A percentile compares a stretch with the other conserved stretches of the same genome.
Evolutionary conservation across 306 rosid species (phyloP).

Genomic region (Gleditsia sinensis): DNA sequence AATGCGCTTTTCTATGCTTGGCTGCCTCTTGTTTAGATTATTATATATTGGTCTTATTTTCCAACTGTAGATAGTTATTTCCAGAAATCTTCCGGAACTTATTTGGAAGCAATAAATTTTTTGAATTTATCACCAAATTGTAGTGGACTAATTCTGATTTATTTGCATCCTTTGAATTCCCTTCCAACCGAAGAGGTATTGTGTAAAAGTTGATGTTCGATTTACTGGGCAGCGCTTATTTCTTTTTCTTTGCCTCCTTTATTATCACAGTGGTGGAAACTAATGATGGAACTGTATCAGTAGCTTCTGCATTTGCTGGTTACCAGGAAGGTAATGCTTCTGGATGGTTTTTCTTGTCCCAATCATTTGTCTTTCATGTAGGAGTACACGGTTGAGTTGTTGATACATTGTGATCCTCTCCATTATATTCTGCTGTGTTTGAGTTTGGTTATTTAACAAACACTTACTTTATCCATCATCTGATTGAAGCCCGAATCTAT

Average conservation of each 20-base stretch:
- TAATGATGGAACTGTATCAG: constrained; percentile 80
- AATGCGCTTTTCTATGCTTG: not conserved
- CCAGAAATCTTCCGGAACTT: constrained; percentile 9
- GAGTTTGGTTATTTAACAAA: not conserved
- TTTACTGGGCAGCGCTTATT: not conserved
- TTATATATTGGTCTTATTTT: constrained; percentile 13
- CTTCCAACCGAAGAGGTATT: not conserved
- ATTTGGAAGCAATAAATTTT: not conserved
- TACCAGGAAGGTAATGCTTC: constrained; percentile 75
- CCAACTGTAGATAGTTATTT: not conserved
- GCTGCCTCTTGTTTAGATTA: not conserved
- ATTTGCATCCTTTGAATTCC: constrained; percentile 22
- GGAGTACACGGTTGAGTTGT: not conserved
- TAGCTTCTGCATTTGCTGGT: constrained; percentile 87
- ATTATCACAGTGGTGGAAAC: constrained; percentile 64
- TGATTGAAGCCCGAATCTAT: constrained; percentile 3
- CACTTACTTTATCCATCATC: constrained; percentile 1
- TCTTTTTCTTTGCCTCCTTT: constrained; percentile 16
- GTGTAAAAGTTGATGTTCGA: constrained; percentile 2
- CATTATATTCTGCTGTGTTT: not conserved
- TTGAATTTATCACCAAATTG: not conserved
- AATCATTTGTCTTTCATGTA: not conserved
- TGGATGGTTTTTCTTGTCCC: not conserved
- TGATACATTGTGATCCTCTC: not conserved
- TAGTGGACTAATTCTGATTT: not conserved